Conservation (phyloP, 163 green algal species). For the Prototheca stagnorum region DNA sequence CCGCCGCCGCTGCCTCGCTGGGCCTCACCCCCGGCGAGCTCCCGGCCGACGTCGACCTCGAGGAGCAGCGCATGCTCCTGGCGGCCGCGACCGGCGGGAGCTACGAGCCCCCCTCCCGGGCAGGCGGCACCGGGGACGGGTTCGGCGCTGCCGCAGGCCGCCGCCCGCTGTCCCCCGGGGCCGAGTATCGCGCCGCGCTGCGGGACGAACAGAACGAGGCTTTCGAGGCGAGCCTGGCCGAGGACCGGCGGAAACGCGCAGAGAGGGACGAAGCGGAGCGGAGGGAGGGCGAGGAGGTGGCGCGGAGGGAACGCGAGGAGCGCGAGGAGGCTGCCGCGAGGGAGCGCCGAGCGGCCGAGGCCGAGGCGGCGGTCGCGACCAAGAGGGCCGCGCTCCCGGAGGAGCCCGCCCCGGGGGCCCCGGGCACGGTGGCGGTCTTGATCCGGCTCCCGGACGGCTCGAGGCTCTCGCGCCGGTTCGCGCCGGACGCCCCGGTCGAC, state of each 20-base stretch:
- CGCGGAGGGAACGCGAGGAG: no score
- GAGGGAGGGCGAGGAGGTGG: slow-evolving; percentile 12
- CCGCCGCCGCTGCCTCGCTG: background rate
- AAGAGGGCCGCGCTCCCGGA: slow-evolving; percentile 24
- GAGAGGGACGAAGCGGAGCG: slow-evolving; percentile 7
- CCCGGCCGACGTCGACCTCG: slow-evolving; percentile 37
- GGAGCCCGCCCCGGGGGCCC: slow-evolving; percentile 23
- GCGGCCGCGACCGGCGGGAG: slow-evolving; percentile 53
- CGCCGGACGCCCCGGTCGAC: background rate
- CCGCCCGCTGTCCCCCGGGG: slow-evolving; percentile 18
- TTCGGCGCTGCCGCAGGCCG: background rate
- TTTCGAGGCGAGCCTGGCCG: slow-evolving; percentile 45
- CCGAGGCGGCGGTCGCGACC: slow-evolving; percentile 4
- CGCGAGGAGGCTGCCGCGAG: slow-evolving; percentile 5
- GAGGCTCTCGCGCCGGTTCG: background rate
- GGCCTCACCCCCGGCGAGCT: background rate
- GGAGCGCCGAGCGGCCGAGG: background rate
- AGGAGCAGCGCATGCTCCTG: slow-evolving; percentile 70
- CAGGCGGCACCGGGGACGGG: no score
- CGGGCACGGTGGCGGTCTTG: slow-evolving; percentile 23
- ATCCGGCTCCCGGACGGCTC: slow-evolving; percentile 13
- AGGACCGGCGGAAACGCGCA: slow-evolving; percentile 27
- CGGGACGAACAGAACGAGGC: slow-evolving; percentile 49
- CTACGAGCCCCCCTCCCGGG: slow-evolving; percentile 30
- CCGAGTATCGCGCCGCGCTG: slow-evolving; percentile 22